Evolutionary conservation across 2,329 filamentous ascomycete species (phyloP).

Genomic region (Colletotrichum phormii): DNA sequence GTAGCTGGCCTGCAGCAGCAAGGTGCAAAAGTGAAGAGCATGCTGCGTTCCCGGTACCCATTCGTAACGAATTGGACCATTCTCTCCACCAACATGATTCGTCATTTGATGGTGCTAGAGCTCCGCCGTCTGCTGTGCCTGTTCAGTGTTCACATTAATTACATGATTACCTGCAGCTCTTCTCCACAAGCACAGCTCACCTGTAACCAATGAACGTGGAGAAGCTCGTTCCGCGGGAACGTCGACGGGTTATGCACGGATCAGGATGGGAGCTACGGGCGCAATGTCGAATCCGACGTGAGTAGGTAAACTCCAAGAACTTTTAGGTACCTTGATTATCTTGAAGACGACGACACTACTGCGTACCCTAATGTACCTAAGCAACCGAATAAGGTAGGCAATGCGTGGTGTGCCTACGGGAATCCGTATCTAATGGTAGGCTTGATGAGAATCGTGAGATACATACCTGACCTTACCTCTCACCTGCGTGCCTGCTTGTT

Average conservation of each 20-base stretch:
- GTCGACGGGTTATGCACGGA: background rate
- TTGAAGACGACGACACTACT: background rate
- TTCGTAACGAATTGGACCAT: background rate
- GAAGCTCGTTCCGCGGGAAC: background rate
- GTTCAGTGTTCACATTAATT: slow-evolving; percentile 16
- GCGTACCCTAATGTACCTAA: background rate
- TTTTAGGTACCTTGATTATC: background rate
- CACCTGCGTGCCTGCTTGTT: background rate
- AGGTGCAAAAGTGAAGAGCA: background rate
- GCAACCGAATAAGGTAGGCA: background rate
- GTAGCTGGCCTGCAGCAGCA: background rate
- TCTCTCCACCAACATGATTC: background rate
- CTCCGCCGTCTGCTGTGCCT: slow-evolving; percentile 8
- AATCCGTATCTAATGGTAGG: too few species aligned
- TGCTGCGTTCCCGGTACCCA: too few species aligned
- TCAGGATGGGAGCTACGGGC: background rate
- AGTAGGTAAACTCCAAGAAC: background rate
- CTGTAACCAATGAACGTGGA: slow-evolving; percentile 6
- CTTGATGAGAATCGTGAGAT: too few species aligned
- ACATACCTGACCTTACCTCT: background rate
- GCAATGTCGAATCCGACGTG: background rate
- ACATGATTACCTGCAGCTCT: background rate
- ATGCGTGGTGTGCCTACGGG: too few species aligned
- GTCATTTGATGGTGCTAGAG: slow-evolving; percentile 2
- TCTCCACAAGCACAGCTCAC: background rate